phyloP scores from a whole-genome alignment of 441 rosid species.

The Gossypium lobatum region DNA sequence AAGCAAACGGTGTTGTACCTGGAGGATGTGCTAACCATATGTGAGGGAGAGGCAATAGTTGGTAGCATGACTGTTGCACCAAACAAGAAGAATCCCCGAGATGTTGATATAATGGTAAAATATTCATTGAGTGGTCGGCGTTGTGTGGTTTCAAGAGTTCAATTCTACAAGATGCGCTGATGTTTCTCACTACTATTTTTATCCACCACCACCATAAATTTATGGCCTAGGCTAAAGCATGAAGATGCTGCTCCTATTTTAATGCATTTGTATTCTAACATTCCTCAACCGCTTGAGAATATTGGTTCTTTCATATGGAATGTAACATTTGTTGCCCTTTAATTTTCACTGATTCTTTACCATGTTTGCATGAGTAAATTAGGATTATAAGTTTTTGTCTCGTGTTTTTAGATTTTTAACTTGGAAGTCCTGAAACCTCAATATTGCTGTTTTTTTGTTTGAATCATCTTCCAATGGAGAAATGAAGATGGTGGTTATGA shows the following conservation, averaged over 20 bases:
- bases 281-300: not conserved
- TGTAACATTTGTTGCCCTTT: not conserved
- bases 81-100: constrained; percentile 91
- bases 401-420: not conserved
- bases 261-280: not conserved
- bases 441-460: not conserved
- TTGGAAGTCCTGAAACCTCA: not conserved
- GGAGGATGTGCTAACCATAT: constrained; percentile 85
- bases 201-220: not conserved
- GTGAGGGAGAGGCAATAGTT: constrained; percentile 78
- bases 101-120: constrained; percentile 73
- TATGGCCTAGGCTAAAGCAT: not conserved
- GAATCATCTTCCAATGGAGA: not conserved
- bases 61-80: constrained; percentile 90
- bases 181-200: not conserved
- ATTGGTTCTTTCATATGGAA: not conserved
- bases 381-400: not conserved
- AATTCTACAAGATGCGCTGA: constrained; percentile 83
- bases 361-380: not conserved
- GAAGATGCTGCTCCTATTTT: not conserved
- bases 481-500: not conserved
- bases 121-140: constrained; percentile 70
- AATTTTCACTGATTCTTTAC: not conserved
- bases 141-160: constrained; percentile 57
- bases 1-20: constrained; percentile 92